Evolutionary conservation across 495 filamentous ascomycete genomes (phyloP), one percentile per base, ranked within the genome.

Genomic region (Annulohypoxylon moriforme): DNA sequence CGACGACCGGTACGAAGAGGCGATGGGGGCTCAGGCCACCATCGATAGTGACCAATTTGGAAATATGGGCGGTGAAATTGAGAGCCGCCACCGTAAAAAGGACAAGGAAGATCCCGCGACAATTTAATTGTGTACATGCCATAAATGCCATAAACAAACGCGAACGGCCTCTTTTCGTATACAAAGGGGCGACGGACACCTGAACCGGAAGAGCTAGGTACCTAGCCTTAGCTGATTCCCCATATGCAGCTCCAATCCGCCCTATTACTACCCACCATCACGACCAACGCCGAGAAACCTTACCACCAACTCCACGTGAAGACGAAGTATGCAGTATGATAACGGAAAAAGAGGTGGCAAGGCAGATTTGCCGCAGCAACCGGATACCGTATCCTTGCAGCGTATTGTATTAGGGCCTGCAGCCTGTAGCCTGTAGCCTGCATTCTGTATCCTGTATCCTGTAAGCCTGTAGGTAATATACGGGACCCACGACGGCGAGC

Each of bases 81-180:
- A 56, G 53, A 40, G 49, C 38, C 61, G 50, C 57, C 33, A 62
- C 47, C 49, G 31, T 33, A 68, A 58, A 53, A 31, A 38, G 1
- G 49, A 65, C 65, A 73, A 69, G 71, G 71, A 61, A 73, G 49
- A 69, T 57, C 65, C 71, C 57, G 24, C 38, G 46, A 25, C 42
- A 25, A 42, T 20, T 16, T n/a, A 62, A 53, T 57, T 50, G 29
- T 66, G 38, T 61, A 36, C 46, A 29, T 49, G 27, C 27, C 27
- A 29, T 29, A 6, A 6, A 25, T 40, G 36, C 44, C 42, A 52
- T 38, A 44, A 53, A 49, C 50, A 60, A 69, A 50, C 67, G 66
- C 18, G 16, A 60, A 55, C 3, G 33, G 2, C 47, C 34, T 25
- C 34, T 60, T 65, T 44, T 18, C 11, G 36, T 40, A 40, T 40